Evolutionary conservation across 768 basidiomycete species (phyloP).

Genomic region (Mycena crocata): DNA sequence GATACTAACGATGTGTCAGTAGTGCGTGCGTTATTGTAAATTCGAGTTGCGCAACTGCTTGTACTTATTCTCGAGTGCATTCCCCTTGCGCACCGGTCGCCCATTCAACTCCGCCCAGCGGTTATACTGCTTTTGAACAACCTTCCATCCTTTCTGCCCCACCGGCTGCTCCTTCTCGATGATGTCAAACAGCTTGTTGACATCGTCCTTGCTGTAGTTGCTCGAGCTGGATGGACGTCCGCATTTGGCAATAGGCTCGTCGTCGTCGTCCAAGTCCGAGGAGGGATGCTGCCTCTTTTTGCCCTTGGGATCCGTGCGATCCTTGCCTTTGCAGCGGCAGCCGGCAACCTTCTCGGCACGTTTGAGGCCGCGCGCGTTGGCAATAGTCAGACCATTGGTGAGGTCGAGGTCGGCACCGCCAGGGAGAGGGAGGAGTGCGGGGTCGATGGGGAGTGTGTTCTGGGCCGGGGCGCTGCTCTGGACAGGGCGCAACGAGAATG

Average conservation of each 20-base stretch:
- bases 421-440: background rate
- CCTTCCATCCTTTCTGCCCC: conserved; percentile 6
- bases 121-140: background rate
- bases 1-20: background rate
- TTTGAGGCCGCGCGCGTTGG: background rate
- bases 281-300: conserved; percentile 4
- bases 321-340: conserved; percentile 1
- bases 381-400: background rate
- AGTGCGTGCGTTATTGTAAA: background rate
- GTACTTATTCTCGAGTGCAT: conserved; percentile 4
- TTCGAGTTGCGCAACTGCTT: background rate
- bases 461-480: too few species aligned
- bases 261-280: conserved; percentile 5
- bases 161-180: background rate
- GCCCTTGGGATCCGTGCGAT: background rate
- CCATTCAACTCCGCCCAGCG: background rate
- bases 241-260: conserved; percentile 1
- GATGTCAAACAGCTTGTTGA: background rate
- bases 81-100: background rate
- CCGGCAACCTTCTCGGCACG: background rate
- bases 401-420: background rate
- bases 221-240: background rate
- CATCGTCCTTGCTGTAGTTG: conserved; percentile 1
- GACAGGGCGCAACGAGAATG: conserved; percentile 1
- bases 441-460: conserved; percentile 7